phyloP scores from a whole-genome alignment of 2,329 filamentous ascomycete species.

The Tolypocladium ovalisporum region DNA sequence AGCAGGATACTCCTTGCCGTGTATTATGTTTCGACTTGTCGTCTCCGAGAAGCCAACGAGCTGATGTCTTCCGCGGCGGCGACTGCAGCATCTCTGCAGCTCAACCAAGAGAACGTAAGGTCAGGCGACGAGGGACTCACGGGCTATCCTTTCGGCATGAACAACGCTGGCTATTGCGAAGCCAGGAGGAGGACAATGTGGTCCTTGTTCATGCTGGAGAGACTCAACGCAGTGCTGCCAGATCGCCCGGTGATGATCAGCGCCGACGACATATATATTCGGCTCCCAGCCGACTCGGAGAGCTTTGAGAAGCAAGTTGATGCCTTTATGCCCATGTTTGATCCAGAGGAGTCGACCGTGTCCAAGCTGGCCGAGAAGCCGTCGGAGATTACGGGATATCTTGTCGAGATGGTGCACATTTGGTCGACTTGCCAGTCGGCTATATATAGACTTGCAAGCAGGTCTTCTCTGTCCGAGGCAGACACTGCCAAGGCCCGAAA shows the following conservation, averaged over 20 bases:
- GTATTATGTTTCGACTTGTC: conserved; percentile 52
- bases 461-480: conserved; percentile 13
- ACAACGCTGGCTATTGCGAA: conserved; percentile 48
- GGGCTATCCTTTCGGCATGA: conserved; percentile 46
- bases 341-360: conserved; percentile 28
- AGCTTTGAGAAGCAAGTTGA: conserved; percentile 51
- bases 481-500: conserved; percentile 28
- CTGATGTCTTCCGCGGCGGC: conserved; percentile 51
- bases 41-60: conserved; percentile 51
- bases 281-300: conserved; percentile 50
- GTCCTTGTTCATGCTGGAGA: conserved; percentile 60
- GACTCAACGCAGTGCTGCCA: conserved; percentile 49
- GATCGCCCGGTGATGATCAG: conserved; percentile 44
- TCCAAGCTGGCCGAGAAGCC: conserved; percentile 12
- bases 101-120: conserved; percentile 50
- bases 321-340: conserved; percentile 48
- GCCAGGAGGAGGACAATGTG: conserved; percentile 62
- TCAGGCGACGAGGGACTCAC: conserved; percentile 26
- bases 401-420: conserved; percentile 51
- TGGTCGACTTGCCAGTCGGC: conserved; percentile 55
- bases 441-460: conserved; percentile 32
- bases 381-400: conserved; percentile 44
- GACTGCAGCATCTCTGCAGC: conserved; percentile 45
- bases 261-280: conserved; percentile 54
- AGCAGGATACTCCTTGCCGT: conserved; percentile 55